These are phyloP conservation scores for Talaromyces amestolkiae DNA, from an alignment of 2,329 filamentous ascomycete species.

Conservation along the genomic window DNA sequence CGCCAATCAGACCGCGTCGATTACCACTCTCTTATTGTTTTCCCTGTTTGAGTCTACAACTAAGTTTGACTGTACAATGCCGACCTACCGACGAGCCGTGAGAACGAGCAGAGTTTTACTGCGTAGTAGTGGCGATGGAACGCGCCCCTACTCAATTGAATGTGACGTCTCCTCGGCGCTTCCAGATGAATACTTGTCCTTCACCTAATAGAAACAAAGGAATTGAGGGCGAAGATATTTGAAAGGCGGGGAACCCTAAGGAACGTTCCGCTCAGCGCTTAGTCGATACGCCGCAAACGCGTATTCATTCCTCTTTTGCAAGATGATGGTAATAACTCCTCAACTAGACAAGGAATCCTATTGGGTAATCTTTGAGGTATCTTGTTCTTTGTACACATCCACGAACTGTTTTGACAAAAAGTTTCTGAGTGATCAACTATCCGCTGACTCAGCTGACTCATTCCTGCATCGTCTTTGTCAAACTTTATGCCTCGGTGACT, in stretches of 20 bases:
- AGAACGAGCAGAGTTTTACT: background rate
- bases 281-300: background rate
- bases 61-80: background rate
- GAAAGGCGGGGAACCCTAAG: background rate
- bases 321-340: background rate
- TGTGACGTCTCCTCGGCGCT: background rate
- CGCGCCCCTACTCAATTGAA: background rate
- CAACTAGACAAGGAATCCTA: background rate
- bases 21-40: background rate
- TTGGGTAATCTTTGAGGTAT: background rate
- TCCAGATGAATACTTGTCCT: background rate
- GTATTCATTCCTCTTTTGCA: background rate
- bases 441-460: background rate
- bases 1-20: background rate
- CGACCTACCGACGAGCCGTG: background rate
- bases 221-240: background rate
- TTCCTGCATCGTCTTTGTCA: background rate
- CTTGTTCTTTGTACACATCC: background rate
- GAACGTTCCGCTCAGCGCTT: background rate
- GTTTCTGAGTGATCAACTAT: background rate
- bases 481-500: background rate
- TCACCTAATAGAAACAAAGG: no score
- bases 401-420: background rate
- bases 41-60: no score
- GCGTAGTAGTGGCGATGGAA: background rate